These are phyloP conservation scores for Pseudopithomyces chartarum DNA, from an alignment of 2,329 filamentous ascomycete species.

Conservation along the genomic window DNA sequence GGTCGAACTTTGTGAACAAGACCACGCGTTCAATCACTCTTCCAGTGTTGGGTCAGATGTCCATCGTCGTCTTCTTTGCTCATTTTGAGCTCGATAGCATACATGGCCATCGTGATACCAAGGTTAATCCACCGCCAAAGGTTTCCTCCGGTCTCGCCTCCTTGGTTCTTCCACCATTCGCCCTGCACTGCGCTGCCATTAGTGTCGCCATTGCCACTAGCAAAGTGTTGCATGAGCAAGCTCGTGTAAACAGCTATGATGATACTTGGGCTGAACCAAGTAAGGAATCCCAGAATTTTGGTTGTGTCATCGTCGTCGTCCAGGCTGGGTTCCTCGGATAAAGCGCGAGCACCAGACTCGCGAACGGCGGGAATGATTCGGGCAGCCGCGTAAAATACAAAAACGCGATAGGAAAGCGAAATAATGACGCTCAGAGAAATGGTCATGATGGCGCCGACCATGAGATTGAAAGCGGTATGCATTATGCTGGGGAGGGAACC, in stretches of 20 bases:
- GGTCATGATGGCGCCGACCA: conserved; percentile 90
- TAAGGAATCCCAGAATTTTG: conserved; percentile 79
- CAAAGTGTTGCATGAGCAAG: conserved; percentile 92
- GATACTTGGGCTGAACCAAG: conserved; percentile 93
- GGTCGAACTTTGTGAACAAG: neutral
- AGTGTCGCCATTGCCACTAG: conserved; percentile 62
- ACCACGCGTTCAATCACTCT: conserved; percentile 69
- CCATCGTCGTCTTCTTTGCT: conserved; percentile 81
- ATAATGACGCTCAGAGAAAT: conserved; percentile 96
- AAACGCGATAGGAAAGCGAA: conserved; percentile 88
- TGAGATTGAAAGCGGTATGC: conserved; percentile 81
- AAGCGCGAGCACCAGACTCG: conserved; percentile 79
- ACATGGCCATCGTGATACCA: conserved; percentile 84
- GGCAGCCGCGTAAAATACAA: conserved; percentile 94
- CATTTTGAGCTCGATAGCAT: conserved; percentile 87
- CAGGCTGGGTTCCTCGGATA: conserved; percentile 82
- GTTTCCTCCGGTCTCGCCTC: conserved; percentile 81
- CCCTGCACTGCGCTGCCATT: conserved; percentile 53
- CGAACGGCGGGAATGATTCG: conserved; percentile 93
- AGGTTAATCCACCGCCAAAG: conserved; percentile 95
- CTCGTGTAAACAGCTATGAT: conserved; percentile 97
- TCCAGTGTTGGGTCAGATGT: conserved; percentile 81
- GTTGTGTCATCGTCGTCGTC: conserved; percentile 85
- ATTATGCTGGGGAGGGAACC: conserved; percentile 82
- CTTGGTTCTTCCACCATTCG: conserved; percentile 83